Evolutionary conservation across 495 filamentous ascomycete genomes (phyloP), one percentile per base, ranked within the genome.

Genomic region (Penicillium canariense): DNA sequence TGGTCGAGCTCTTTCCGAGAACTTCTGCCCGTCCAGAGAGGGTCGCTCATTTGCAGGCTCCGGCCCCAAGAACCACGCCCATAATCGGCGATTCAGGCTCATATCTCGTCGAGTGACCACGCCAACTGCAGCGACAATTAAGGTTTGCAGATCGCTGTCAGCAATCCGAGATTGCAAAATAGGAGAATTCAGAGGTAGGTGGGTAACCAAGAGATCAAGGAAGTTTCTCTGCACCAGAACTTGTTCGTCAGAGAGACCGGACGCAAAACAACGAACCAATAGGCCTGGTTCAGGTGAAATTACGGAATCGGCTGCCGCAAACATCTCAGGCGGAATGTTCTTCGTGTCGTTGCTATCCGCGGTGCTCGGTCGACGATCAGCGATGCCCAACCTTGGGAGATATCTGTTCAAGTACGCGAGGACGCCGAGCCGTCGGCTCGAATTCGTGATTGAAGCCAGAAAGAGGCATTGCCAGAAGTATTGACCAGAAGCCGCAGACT

Each of bases 391-490:
- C 56, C 80, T 87, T 11, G 94, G 94, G 11, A 99, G 77, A 59
- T 83, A 84, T 50, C 91, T 87, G 23, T 81, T 75, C 39, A 99
- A 73, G 68, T 89, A 97, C 23, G 93, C 89, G 50, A 99, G 73
- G 18, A 90, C 90, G 23, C 94, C 94, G 58, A 87, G 86, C 39
- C 94, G 83, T 54, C 95, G 80, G 35, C 83, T 88, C 23, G 88
- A 78, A 63, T 90, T 91, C 5, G 93, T 96, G 31, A 99, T 96
- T 0, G 89, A 84, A 12, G 91, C 90, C 32, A 97, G 77, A 59
- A 99, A 96, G 58, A 99, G 87, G 69, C 90, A 96, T 74, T 99
- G 94, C 94, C 94, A 99, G 67, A 96, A 99, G 67, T 91, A 96
- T 59, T 91, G 89, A 48, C 92, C 89, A 25, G 83, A 86, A 9